Evolutionary conservation across 2,329 filamentous ascomycete species (phyloP).

Genomic region (Neonectria punicea): DNA sequence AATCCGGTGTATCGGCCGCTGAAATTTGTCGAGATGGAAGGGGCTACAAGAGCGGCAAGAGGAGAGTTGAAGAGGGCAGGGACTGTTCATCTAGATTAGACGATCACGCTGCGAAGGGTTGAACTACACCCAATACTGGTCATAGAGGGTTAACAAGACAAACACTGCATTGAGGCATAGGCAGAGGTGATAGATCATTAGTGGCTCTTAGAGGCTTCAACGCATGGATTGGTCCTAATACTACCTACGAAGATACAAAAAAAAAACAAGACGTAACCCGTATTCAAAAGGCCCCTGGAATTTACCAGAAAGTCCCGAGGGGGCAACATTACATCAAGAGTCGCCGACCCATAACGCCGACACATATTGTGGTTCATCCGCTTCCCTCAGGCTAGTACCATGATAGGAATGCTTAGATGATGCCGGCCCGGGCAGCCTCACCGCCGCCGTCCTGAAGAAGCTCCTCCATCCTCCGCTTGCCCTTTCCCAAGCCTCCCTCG

Average conservation of each 20-base stretch:
- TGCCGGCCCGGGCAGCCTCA: conserved; percentile 68
- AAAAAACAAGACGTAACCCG: conserved; percentile 17
- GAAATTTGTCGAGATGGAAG: conserved; percentile 62
- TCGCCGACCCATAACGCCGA: conserved; percentile 39
- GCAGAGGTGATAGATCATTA: neutral
- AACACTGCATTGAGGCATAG: neutral
- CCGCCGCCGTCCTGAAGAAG: conserved; percentile 67
- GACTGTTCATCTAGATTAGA: conserved; percentile 40
- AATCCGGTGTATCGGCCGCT: conserved; percentile 74
- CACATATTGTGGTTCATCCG: conserved; percentile 32
- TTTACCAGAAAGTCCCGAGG: conserved; percentile 24
- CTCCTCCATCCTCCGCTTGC: conserved; percentile 69
- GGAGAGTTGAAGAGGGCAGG: conserved; percentile 47
- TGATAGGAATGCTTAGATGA: conserved; percentile 52
- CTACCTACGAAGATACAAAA: conserved; percentile 14
- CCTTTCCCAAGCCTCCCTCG: conserved; percentile 73
- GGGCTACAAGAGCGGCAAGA: conserved; percentile 66
- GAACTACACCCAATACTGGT: neutral
- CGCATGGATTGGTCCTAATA: conserved; percentile 21
- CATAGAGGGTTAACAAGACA: neutral
- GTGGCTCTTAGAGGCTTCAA: conserved; percentile 11
- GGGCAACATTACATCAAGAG: conserved; percentile 29
- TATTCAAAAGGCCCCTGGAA: conserved; percentile 33
- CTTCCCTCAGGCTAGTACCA: conserved; percentile 15
- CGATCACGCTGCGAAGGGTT: conserved; percentile 16